Percentiles rank a stretch among this genome's conserved stretches.
These are phyloP conservation scores for Yamadazyma tumulicola DNA, from an alignment of 805 yeast species.

Conservation along the genomic window DNA sequence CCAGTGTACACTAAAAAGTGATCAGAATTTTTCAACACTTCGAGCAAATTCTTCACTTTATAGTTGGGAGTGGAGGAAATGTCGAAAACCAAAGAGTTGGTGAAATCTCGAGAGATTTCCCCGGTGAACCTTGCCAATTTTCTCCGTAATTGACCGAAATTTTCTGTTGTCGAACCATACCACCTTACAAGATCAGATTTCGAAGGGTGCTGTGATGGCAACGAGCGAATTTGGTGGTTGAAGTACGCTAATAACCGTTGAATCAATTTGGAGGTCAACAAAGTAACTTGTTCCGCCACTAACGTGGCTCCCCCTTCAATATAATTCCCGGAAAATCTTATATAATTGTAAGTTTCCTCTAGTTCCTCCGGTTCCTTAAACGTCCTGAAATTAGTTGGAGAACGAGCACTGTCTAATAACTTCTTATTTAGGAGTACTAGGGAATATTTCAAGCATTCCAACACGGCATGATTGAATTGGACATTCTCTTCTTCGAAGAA, in stretches of 20 bases:
- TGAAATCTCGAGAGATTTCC: slow-evolving; percentile 63
- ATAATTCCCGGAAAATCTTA: slow-evolving; percentile 72
- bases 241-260: slow-evolving; percentile 68
- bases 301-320: slow-evolving; percentile 79
- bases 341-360: slow-evolving; percentile 74
- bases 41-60: slow-evolving; percentile 49
- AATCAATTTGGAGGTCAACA: slow-evolving; percentile 62
- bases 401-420: slow-evolving; percentile 69
- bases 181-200: slow-evolving; percentile 50
- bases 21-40: slow-evolving; percentile 55
- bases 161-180: slow-evolving; percentile 65
- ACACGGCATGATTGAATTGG: slow-evolving; percentile 60
- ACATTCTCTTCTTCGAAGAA: slow-evolving; percentile 51
- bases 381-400: slow-evolving; percentile 64
- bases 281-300: slow-evolving; percentile 72
- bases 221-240: slow-evolving; percentile 60
- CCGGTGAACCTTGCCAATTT: slow-evolving; percentile 76
- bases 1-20: slow-evolving; percentile 79
- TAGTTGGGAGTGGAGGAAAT: slow-evolving; percentile 42
- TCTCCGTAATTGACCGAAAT: slow-evolving; percentile 72
- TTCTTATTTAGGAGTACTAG: slow-evolving; percentile 71
- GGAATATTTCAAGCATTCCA: slow-evolving; percentile 71
- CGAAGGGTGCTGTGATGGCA: slow-evolving; percentile 45
- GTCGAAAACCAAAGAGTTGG: slow-evolving; percentile 65
- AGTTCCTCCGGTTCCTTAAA: slow-evolving; percentile 90